phyloP scores from a whole-genome alignment of 371 early-diverging fungal species.

The Mortierella sp. region DNA sequence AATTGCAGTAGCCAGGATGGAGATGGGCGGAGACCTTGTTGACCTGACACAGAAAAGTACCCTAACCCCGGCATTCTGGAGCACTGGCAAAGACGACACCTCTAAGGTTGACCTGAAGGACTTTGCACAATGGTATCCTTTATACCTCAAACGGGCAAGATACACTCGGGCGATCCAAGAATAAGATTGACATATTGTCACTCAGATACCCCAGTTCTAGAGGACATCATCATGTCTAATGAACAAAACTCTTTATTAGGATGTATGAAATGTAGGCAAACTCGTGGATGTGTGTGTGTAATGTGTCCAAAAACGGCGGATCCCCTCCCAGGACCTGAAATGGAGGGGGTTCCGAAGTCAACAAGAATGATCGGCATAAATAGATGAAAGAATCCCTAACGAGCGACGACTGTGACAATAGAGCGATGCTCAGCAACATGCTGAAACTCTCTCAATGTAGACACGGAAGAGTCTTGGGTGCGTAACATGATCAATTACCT shows the following conservation, averaged over 20 bases:
- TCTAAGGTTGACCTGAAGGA: constrained; percentile 28
- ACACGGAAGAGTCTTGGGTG: background rate
- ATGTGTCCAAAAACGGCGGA: no score
- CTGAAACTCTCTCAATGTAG: background rate
- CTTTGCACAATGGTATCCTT: constrained; percentile 44
- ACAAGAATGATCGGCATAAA: no score
- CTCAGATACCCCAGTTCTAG: background rate
- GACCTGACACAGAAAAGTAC: constrained; percentile 23
- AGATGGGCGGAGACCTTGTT: constrained; percentile 50
- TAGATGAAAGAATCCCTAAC: no score
- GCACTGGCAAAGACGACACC: constrained; percentile 4
- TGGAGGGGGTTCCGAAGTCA: no score
- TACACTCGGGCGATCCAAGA: constrained; percentile 7
- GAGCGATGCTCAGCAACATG: no score
- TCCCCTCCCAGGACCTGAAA: no score
- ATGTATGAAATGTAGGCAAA: no score
- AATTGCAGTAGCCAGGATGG: constrained; percentile 18
- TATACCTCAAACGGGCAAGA: constrained; percentile 20
- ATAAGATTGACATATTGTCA: no score
- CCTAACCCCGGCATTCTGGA: constrained; percentile 22
- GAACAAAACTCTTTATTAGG: no score
- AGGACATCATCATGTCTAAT: no score
- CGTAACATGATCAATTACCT: constrained; percentile 7
- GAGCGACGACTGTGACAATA: no score
- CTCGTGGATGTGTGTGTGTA: no score